These are phyloP conservation scores for Rhynchosporium graminicola DNA, from an alignment of 2,329 filamentous ascomycete species.

Conservation along the genomic window DNA sequence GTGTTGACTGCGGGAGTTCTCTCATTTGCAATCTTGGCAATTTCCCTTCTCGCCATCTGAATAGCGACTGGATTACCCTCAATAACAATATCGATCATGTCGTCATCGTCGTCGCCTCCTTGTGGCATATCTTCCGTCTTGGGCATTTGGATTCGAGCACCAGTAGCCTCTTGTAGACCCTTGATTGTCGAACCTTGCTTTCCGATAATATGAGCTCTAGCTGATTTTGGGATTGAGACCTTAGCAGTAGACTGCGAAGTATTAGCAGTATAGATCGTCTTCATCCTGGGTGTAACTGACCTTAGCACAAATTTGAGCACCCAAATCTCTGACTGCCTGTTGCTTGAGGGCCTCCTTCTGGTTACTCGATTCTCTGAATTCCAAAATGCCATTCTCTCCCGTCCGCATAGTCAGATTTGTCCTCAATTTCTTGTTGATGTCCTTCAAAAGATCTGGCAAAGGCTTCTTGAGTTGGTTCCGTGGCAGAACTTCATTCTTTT, in stretches of 20 bases:
- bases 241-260: constrained; percentile 61
- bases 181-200: constrained; percentile 89
- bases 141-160: constrained; percentile 87
- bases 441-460: constrained; percentile 79
- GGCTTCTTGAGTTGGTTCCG: constrained; percentile 80
- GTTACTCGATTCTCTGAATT: constrained; percentile 84
- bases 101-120: constrained; percentile 68
- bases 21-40: constrained; percentile 85
- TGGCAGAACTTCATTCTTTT: constrained; percentile 70
- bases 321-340: constrained; percentile 85
- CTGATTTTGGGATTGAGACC: constrained; percentile 79
- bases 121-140: constrained; percentile 67
- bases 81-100: constrained; percentile 83
- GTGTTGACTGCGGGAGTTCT: constrained; percentile 79
- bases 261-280: constrained; percentile 22
- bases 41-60: constrained; percentile 78
- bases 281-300: constrained; percentile 46
- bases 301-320: constrained; percentile 84
- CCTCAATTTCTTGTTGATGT: constrained; percentile 90
- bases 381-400: constrained; percentile 69
- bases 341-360: constrained; percentile 71
- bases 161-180: constrained; percentile 83
- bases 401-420: constrained; percentile 78
- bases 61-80: constrained; percentile 91
- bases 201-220: constrained; percentile 89